Base-by-base conservation (phyloP, 2,329 filamentous ascomycete genomes). In the Ceratocystis alfenasii region DNA sequence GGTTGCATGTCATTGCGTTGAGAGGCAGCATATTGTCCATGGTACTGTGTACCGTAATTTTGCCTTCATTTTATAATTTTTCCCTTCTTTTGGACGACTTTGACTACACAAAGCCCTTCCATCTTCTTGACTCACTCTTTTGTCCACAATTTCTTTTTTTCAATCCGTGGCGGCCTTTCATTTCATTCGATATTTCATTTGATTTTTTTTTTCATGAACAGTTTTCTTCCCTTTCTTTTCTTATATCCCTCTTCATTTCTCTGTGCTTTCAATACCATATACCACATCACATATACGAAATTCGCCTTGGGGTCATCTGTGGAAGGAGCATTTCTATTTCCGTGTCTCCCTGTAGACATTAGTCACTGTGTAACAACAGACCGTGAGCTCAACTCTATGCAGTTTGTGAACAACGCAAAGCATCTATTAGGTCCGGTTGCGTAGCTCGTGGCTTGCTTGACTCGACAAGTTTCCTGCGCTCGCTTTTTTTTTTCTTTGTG, bases 241-340 rank as follows among this genome's bases (percentile, higher is more conserved):
- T 33, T 64, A 64, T 64, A 64, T 63, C 60, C 60, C 65, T 33
- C 45, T 46, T 30, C 41, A 30, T 62, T 46, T 62, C 36, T 46
- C 36, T 46, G 41, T 62, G 48, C 33, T 59, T 30, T 62, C 22
- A 62, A 48, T 48, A 62, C 22, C 60, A 62, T 28, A 41, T 48
- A 62, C 41, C 36, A 46, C 22, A 62, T n/a, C n/a, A 62, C 17
- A 46, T 59, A 20, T 17, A 59, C 28, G 17, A 33, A 25, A 33
- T n/a, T 12, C 28, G 17, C 28, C 28, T 6, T 30, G 53, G 15
- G 45, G 45, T 17, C 15, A 53, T 53, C 5, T 53, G 20, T 53
- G 8, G 20, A 53, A 20, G 48, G 20, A 15, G 20, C 20, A 25
- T 25, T 53, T 53, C 20, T 10, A 12, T 53, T 20, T 53, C 8